These are phyloP conservation scores for Neurospora sp. DNA, from an alignment of 495 filamentous ascomycete species.

Conservation along the genomic window DNA sequence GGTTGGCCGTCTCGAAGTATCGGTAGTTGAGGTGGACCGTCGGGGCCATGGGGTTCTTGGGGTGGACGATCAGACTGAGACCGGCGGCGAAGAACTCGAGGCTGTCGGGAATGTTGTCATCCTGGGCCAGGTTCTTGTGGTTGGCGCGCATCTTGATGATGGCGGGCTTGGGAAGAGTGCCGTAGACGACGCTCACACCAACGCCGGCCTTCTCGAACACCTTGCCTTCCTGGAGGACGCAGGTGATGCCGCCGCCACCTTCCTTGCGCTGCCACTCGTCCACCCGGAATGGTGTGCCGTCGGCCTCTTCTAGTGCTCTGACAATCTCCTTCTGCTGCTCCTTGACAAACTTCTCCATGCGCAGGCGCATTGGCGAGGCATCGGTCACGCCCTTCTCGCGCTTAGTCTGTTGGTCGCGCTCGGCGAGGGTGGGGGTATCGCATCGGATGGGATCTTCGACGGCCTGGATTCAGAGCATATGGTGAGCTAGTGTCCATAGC, in stretches of 20 bases:
- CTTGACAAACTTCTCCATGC: constrained; percentile 94
- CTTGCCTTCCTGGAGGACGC: constrained; percentile 88
- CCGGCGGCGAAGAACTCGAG: constrained; percentile 93
- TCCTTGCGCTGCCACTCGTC: constrained; percentile 84
- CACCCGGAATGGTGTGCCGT: constrained; percentile 66
- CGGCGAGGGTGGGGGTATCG: constrained; percentile 51
- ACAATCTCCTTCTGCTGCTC: constrained; percentile 84
- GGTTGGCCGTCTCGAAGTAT: constrained; percentile 90
- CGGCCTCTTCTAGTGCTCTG: constrained; percentile 63
- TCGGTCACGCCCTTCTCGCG: constrained; percentile 54
- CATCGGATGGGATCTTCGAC: constrained; percentile 27
- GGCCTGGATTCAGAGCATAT: constrained; percentile 17
- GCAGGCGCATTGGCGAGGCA: constrained; percentile 86
- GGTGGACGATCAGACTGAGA: constrained; percentile 84
- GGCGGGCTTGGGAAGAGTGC: constrained; percentile 75
- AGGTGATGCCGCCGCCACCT: constrained; percentile 74
- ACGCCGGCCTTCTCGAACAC: constrained; percentile 98
- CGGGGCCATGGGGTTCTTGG: constrained; percentile 88
- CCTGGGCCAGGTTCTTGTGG: constrained; percentile 79
- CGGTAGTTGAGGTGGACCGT: constrained; percentile 98
- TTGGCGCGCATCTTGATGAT: constrained; percentile 90
- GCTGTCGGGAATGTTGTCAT: constrained; percentile 49
- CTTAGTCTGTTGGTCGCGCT: constrained; percentile 57
- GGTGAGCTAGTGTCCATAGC: background rate
- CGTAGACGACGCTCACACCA: constrained; percentile 90